phyloP scores from a whole-genome alignment of 177 flowering plant species.

The Vitis hybrid region DNA sequence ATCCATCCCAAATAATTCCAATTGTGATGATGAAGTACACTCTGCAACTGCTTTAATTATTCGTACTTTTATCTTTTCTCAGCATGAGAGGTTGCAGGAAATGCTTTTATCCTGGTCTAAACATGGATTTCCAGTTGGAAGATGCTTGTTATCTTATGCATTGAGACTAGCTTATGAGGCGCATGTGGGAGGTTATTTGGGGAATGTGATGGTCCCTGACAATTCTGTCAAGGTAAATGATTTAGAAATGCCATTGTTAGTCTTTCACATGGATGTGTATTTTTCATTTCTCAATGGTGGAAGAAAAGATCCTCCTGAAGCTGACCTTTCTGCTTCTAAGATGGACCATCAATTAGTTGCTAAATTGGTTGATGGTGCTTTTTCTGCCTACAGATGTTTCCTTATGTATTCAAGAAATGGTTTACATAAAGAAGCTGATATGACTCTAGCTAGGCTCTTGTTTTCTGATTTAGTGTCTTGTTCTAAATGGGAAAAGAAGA shows the following conservation, averaged over 20 bases:
- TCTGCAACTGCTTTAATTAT: constrained; percentile 45
- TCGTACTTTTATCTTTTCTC: constrained; percentile 37
- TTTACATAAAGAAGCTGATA: constrained; percentile 16
- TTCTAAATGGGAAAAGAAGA: constrained; percentile 25
- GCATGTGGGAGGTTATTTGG: background rate
- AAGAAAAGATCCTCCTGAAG: constrained; percentile 12
- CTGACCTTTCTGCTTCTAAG: constrained; percentile 13
- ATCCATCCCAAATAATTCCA: background rate
- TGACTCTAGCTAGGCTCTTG: constrained; percentile 24
- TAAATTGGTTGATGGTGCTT: constrained; percentile 38
- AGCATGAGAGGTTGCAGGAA: constrained; percentile 29
- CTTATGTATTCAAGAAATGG: constrained; percentile 7
- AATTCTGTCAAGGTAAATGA: constrained; percentile 2
- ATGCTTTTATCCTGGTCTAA: constrained; percentile 46
- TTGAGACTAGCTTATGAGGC: constrained; percentile 46
- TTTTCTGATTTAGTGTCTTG: constrained; percentile 37
- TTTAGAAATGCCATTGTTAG: constrained; percentile 26
- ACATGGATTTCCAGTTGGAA: constrained; percentile 43
- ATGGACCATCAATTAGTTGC: constrained; percentile 21
- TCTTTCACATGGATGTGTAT: constrained; percentile 35
- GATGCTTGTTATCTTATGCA: constrained; percentile 46
- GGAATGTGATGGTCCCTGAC: constrained; percentile 4
- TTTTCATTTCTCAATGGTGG: constrained; percentile 22
- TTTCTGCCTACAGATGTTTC: constrained; percentile 39
- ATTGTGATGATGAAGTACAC: constrained; percentile 34